Evolutionary conservation across 106 monocot species (phyloP).

Genomic region (Dendrobium chrysotoxum): DNA sequence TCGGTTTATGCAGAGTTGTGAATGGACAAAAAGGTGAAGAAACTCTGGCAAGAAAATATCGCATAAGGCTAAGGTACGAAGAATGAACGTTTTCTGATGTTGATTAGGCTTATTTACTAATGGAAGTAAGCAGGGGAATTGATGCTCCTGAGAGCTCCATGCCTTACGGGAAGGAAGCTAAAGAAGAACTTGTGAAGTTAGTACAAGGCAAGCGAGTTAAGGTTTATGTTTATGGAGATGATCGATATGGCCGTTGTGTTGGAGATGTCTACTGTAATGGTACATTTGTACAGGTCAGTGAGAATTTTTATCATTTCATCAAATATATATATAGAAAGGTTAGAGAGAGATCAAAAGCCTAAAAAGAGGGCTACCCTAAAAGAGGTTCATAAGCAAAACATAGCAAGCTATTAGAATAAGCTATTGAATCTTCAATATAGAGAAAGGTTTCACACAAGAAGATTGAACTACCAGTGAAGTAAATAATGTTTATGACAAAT

Average conservation of each 20-base stretch:
- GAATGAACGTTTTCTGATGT: neutral
- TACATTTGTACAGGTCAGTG: slow-evolving; percentile 70
- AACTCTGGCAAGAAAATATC: slow-evolving; percentile 65
- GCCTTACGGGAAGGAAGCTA: slow-evolving; percentile 90
- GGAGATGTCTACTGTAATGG: slow-evolving; percentile 80
- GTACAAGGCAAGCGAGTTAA: slow-evolving; percentile 63
- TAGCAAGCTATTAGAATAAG: too few species aligned
- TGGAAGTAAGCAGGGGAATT: slow-evolving; percentile 56
- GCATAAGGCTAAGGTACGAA: slow-evolving; percentile 75
- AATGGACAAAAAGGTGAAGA: slow-evolving; percentile 38
- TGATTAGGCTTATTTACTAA: neutral
- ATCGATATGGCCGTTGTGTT: slow-evolving; percentile 64
- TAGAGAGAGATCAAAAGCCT: too few species aligned
- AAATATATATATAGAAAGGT: too few species aligned
- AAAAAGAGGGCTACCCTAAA: too few species aligned
- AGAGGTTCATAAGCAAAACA: too few species aligned
- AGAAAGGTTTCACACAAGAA: too few species aligned
- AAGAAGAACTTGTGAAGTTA: slow-evolving; percentile 58
- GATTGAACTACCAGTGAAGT: too few species aligned
- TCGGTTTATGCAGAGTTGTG: slow-evolving; percentile 33
- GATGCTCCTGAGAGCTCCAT: slow-evolving; percentile 85
- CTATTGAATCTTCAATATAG: too few species aligned
- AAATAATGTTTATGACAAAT: neutral
- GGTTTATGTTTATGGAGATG: slow-evolving; percentile 48
- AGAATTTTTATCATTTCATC: neutral